Percentiles rank a stretch among this genome's conserved stretches.
Evolutionary conservation across 78 protist species (phyloP).

Genomic region (Dictyostelium brefeldianum): DNA sequence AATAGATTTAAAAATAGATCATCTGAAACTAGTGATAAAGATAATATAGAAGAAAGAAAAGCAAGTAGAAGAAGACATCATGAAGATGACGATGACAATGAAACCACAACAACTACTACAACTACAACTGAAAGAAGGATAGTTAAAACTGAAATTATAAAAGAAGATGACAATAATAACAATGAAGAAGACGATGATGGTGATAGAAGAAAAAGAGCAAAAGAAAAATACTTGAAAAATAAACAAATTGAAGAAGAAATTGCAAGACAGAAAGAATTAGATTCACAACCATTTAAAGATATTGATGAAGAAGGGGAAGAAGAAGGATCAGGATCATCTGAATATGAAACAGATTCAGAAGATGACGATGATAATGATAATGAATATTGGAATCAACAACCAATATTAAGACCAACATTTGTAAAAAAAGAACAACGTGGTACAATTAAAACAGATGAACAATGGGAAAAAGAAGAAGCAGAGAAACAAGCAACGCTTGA

Average conservation of each 20-base stretch:
- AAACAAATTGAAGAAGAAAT: constrained; percentile 48
- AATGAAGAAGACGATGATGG: constrained; percentile 37
- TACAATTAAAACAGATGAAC: constrained; percentile 55
- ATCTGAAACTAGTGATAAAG: not conserved
- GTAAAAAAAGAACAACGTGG: constrained; percentile 55
- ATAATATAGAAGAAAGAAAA: not conserved
- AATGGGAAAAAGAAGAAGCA: constrained; percentile 40
- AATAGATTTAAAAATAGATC: constrained; percentile 65
- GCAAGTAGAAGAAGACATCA: constrained; percentile 24
- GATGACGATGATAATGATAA: constrained; percentile 39
- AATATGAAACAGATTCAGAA: constrained; percentile 35
- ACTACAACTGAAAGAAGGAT: constrained; percentile 24
- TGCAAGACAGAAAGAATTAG: not conserved
- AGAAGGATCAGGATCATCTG: not conserved
- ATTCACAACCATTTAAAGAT: constrained; percentile 18
- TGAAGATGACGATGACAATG: not conserved
- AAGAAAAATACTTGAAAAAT: constrained; percentile 36
- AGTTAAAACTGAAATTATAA: constrained; percentile 46
- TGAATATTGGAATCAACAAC: constrained; percentile 28
- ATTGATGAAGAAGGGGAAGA: not conserved
- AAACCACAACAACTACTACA: not conserved
- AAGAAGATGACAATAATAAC: not conserved
- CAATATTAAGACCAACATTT: constrained; percentile 60
- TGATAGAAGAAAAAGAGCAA: constrained; percentile 72
- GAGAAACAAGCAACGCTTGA: not conserved